Conservation (phyloP, 176 grass and related monocot species). For the Bothriochloa decipiens region DNA sequence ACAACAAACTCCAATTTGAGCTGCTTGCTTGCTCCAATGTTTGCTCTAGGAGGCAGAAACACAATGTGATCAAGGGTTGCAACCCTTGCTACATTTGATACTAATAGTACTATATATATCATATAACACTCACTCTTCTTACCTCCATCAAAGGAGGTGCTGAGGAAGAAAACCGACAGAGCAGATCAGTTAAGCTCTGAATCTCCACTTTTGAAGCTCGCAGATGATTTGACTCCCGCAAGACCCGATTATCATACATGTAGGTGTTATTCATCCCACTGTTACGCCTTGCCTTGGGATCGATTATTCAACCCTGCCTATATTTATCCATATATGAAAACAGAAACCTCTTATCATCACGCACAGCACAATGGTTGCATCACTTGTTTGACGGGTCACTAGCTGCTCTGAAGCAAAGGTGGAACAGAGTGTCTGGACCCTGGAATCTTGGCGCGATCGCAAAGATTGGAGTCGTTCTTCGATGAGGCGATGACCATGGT, state of each 20-base stretch:
- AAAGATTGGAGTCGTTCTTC: neutral
- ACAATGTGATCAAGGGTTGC: neutral
- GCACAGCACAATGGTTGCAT: conserved; percentile 43
- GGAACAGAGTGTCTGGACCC: conserved; percentile 30
- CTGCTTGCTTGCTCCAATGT: conserved; percentile 34
- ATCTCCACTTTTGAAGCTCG: neutral
- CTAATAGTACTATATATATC: neutral
- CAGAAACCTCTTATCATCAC: neutral
- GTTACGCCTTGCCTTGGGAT: conserved; percentile 25
- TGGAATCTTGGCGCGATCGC: conserved; percentile 19
- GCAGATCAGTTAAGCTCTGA: neutral
- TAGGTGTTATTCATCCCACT: conserved; percentile 27
- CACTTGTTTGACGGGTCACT: conserved; percentile 28
- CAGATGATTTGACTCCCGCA: conserved; percentile 15
- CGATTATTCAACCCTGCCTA: conserved; percentile 33
- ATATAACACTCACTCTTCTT: neutral
- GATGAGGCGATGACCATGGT: neutral
- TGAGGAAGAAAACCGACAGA: conserved; percentile 16
- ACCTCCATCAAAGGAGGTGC: conserved; percentile 14
- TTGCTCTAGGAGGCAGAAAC: conserved; percentile 14
- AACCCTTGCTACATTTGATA: conserved; percentile 10
- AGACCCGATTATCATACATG: conserved; percentile 20
- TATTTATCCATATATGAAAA: conserved; percentile 22
- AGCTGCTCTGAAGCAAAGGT: conserved; percentile 23
- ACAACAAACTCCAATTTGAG: conserved; percentile 38